A percentile compares a stretch with the other conserved stretches of the same genome.
Evolutionary conservation across 148 eudicot genomes (phyloP).

Genomic region (Dysphania ambrosioides): DNA sequence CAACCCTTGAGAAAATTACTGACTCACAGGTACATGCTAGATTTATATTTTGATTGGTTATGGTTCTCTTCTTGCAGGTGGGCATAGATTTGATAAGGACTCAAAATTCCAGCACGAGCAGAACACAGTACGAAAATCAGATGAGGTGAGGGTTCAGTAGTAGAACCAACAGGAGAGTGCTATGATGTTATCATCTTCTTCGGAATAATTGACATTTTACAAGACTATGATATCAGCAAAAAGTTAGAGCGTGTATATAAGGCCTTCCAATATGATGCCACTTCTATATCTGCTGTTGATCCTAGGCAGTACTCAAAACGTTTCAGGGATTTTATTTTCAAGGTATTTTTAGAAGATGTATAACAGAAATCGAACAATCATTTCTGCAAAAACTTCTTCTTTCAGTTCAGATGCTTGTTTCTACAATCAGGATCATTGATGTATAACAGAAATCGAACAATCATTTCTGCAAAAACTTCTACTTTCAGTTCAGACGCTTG

Average conservation of each 20-base stretch:
- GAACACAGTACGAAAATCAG: slow-evolving; percentile 56
- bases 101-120: slow-evolving; percentile 59
- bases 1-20: too few relatives aligned
- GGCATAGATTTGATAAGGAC: slow-evolving; percentile 46
- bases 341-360: slow-evolving; percentile 54
- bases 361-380: slow-evolving; percentile 16
- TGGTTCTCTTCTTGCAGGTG: slow-evolving; percentile 29
- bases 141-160: slow-evolving; percentile 44
- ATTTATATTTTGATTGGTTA: too few relatives aligned
- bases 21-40: not conserved
- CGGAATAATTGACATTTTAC: slow-evolving; percentile 68
- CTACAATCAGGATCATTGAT: slow-evolving; percentile 8
- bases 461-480: not conserved
- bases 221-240: slow-evolving; percentile 77
- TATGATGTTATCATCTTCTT: slow-evolving; percentile 58
- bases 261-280: slow-evolving; percentile 61
- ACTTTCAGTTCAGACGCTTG: slow-evolving; percentile 16
- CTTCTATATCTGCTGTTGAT: slow-evolving; percentile 70
- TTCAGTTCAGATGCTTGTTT: slow-evolving; percentile 17
- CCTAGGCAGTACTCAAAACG: slow-evolving; percentile 67
- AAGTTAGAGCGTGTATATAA: slow-evolving; percentile 79
- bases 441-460: not conserved
- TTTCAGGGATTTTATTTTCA: slow-evolving; percentile 63
- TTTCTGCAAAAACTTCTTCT: not conserved
- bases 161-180: slow-evolving; percentile 66